phyloP scores from a whole-genome alignment of 2,329 filamentous ascomycete genomes.

The Aspergillus udagawae region DNA sequence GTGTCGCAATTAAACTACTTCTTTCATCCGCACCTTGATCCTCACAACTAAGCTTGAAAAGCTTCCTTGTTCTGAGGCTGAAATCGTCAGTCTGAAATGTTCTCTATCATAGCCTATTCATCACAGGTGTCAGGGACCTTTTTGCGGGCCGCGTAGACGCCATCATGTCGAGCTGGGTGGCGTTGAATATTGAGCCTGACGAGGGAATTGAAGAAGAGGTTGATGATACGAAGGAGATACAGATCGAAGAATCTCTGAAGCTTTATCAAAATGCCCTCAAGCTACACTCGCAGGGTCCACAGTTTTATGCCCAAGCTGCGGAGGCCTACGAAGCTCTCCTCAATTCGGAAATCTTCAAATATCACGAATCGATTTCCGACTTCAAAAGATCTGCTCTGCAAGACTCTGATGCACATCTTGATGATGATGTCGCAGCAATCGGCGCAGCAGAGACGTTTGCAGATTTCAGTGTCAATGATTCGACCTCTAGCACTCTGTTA shows the following conservation, averaged over 20 bases:
- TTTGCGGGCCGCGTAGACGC: conserved; percentile 10
- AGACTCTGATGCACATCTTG: conserved; percentile 40
- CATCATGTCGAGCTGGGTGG: conserved; percentile 64
- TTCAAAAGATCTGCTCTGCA: conserved; percentile 66
- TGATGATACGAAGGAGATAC: conserved; percentile 92
- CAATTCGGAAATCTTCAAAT: conserved; percentile 88
- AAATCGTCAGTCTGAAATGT: conserved; percentile 18
- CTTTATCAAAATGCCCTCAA: conserved; percentile 89
- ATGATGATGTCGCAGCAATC: conserved; percentile 28
- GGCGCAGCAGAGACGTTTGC: conserved; percentile 32
- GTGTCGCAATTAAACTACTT: conserved; percentile 9
- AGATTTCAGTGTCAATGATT: conserved; percentile 63
- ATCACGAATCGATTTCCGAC: conserved; percentile 80
- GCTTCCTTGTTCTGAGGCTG: background rate
- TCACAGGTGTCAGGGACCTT: conserved; percentile 12
- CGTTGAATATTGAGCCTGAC: conserved; percentile 91
- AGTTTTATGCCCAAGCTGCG: conserved; percentile 69
- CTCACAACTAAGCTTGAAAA: background rate
- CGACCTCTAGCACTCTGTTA: conserved; percentile 72
- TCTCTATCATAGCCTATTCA: conserved; percentile 2
- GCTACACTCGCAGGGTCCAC: conserved; percentile 80
- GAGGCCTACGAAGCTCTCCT: conserved; percentile 83
- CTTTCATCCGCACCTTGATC: background rate
- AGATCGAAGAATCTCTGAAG: conserved; percentile 95
- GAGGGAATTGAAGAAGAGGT: conserved; percentile 85